phyloP scores from a whole-genome alignment of 768 basidiomycete species.

The Mycena indigotica region DNA sequence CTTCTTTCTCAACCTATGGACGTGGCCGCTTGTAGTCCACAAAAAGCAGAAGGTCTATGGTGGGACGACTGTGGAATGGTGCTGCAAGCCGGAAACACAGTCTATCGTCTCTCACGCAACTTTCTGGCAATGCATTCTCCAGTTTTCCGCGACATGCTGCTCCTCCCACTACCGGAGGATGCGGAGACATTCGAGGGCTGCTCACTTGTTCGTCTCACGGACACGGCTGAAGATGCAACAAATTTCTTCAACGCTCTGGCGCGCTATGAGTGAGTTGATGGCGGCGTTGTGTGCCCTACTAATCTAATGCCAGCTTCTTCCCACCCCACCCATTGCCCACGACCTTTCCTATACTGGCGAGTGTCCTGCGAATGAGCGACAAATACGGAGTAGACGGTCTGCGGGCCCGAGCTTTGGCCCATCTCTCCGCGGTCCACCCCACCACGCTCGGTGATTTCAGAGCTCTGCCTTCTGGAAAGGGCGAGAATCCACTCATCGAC shows the following conservation, averaged over 20 bases:
- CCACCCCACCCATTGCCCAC: background rate
- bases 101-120: conserved; percentile 21
- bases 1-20: background rate
- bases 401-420: background rate
- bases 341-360: background rate
- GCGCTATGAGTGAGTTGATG: background rate
- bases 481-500: background rate
- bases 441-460: background rate
- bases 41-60: conserved; percentile 8
- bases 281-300: no score
- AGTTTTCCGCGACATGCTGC: conserved; percentile 7
- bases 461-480: background rate
- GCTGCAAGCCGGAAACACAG: conserved; percentile 16
- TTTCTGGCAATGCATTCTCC: conserved; percentile 20
- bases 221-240: background rate
- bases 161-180: background rate
- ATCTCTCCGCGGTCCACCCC: background rate
- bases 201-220: background rate
- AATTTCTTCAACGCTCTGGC: background rate
- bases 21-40: background rate
- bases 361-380: conserved; percentile 1
- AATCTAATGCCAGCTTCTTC: background rate
- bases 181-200: conserved; percentile 1
- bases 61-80: conserved; percentile 21
- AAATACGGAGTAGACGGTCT: conserved; percentile 1